Evolutionary conservation across 1,284 basidiomycete species (phyloP), one percentile per base, ranked within the genome.

Genomic region (Ganoderma resinaceum): DNA sequence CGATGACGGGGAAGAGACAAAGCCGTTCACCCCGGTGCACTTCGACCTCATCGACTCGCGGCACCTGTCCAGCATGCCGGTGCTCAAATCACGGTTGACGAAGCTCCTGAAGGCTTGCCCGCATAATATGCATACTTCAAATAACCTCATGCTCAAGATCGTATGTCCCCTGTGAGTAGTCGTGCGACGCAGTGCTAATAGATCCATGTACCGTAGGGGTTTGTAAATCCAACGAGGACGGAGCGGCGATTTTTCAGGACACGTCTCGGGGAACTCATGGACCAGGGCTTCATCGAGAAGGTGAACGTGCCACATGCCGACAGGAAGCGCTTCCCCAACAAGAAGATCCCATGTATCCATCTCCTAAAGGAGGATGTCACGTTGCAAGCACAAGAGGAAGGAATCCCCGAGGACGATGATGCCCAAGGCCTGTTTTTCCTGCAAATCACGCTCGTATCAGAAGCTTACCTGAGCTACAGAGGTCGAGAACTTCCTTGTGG

Each of bases 171-270:
- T 35, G 9, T 37, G 1, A 37, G n/a, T 42, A 20, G 16, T 2
- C n/a, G 7, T 4, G 6, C 37, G 9, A 8, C 4, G 37, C 20
- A 20, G 31, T 33, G 26, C 23, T 73, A 38, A 60, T 66, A 2
- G 59, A n/a, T n/a, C n/a, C 61, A 55, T 26, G n/a, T 37, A 23
- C 43, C 37, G 4, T 69, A 94, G 92, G 93, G 93, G 2, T 94
- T 93, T 75, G 75, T 83, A 2, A 88, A 89, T 78, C 91, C 92
- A 29, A 89, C 86, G 0, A 90, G 90, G 76, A 88, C 86, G 5
- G 91, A 94, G 73, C 85, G 93, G 26, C 87, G 94, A 7, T 93
- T 94, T 74, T 93, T 95, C 76, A 88, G 89, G 73, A 86, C 85
- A 57, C 85, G 93, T 37, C 81, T 95, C 52, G 86, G 88, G 1